These are phyloP conservation scores for Phaeophleospora eucalypticola DNA, from an alignment of 2,329 filamentous ascomycete genomes.

Conservation along the genomic window DNA sequence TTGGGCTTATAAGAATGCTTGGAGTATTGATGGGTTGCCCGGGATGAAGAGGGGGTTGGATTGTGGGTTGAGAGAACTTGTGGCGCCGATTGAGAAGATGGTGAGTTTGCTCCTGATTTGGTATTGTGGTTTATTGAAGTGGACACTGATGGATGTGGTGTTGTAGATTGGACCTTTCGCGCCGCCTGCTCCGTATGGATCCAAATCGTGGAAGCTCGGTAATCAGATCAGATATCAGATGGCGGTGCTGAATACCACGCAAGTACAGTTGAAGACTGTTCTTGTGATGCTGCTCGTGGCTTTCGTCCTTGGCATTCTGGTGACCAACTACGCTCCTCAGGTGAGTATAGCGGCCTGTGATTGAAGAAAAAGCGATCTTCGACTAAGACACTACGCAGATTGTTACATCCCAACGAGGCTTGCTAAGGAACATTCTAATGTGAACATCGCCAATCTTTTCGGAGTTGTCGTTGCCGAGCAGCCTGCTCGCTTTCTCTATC, in stretches of 20 bases:
- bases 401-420: too few species aligned
- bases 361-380: too few species aligned
- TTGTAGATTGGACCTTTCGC: constrained; percentile 18
- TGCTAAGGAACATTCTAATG: too few species aligned
- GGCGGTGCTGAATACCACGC: constrained; percentile 10
- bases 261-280: constrained; percentile 12
- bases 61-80: constrained; percentile 33
- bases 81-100: constrained; percentile 44
- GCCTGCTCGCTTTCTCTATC: too few species aligned
- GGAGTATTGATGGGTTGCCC: constrained; percentile 43
- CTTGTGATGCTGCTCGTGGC: constrained; percentile 14
- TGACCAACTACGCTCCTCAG: constrained; percentile 11
- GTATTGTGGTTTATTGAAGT: too few species aligned
- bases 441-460: too few species aligned
- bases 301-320: constrained; percentile 11
- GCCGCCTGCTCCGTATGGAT: constrained; percentile 17
- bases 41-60: constrained; percentile 40
- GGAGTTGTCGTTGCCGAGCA: too few species aligned
- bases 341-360: not conserved
- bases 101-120: constrained; percentile 18
- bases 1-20: constrained; percentile 44
- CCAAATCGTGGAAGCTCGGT: constrained; percentile 17
- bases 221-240: constrained; percentile 16
- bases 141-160: not conserved
- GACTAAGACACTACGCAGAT: too few species aligned